Evolutionary conservation across 2,329 filamentous ascomycete genomes (phyloP).

Genomic region (Aureobasidium sp.): DNA sequence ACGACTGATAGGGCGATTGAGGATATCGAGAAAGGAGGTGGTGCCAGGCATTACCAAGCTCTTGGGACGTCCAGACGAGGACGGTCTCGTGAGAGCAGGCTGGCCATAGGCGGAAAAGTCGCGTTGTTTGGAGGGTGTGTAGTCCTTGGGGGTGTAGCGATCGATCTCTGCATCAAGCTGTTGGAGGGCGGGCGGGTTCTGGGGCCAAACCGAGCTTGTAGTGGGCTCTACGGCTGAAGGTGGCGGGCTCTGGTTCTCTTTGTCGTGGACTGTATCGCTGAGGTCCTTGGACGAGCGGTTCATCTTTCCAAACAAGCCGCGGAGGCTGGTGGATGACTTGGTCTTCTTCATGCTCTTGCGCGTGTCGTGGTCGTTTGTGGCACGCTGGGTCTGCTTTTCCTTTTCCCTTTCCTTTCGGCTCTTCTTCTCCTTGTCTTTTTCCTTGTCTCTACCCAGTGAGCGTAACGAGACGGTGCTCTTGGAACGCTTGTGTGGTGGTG

Average conservation of each 20-base stretch:
- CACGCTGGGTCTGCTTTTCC: conserved; percentile 31
- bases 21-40: conserved; percentile 10
- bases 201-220: conserved; percentile 71
- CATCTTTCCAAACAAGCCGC: conserved; percentile 64
- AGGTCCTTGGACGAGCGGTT: conserved; percentile 59
- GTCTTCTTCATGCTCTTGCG: conserved; percentile 50
- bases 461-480: conserved; percentile 49
- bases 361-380: background rate
- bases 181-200: conserved; percentile 52
- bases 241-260: conserved; percentile 71
- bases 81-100: conserved; percentile 30
- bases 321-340: conserved; percentile 79
- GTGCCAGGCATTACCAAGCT: conserved; percentile 20
- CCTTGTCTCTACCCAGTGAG: conserved; percentile 44
- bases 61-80: conserved; percentile 22
- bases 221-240: conserved; percentile 38
- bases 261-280: conserved; percentile 56
- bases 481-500: conserved; percentile 42
- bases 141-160: conserved; percentile 52
- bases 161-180: conserved; percentile 48
- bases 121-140: conserved; percentile 55
- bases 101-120: conserved; percentile 50
- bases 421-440: conserved; percentile 24
- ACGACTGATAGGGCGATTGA: conserved; percentile 6
- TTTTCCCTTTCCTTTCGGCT: conserved; percentile 32